Conservation (phyloP, 371 early-diverging fungal genomes). For the Catenaria anguillulae region DNA sequence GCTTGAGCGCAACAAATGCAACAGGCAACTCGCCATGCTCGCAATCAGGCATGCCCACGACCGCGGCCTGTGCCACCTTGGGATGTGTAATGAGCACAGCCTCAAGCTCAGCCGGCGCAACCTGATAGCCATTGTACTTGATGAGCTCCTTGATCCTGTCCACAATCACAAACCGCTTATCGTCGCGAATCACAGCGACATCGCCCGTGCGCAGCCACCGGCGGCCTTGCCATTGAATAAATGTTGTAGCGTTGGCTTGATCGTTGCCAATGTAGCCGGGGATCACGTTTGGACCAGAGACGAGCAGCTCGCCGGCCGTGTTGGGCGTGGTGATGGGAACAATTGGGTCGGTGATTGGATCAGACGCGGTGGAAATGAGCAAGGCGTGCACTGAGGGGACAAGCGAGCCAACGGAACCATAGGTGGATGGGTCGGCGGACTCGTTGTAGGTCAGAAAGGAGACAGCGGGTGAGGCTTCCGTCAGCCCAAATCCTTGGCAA, state of each 20-base stretch:
- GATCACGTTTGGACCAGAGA: slow-evolving; percentile 59
- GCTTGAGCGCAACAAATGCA: slow-evolving; percentile 52
- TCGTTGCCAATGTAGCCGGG: slow-evolving; percentile 36
- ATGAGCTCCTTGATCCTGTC: slow-evolving; percentile 66
- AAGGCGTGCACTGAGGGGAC: no score
- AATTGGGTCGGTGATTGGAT: slow-evolving; percentile 56
- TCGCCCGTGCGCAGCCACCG: slow-evolving; percentile 79
- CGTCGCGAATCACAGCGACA: slow-evolving; percentile 43
- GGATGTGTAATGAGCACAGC: slow-evolving; percentile 52
- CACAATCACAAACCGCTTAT: slow-evolving; percentile 36
- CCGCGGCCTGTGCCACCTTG: slow-evolving; percentile 55
- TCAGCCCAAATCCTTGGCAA: slow-evolving; percentile 40
- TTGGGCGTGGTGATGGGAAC: no score
- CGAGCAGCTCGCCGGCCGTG: slow-evolving; percentile 72
- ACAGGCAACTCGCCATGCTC: slow-evolving; percentile 62
- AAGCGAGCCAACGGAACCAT: slow-evolving; percentile 52
- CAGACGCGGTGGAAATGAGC: slow-evolving; percentile 51
- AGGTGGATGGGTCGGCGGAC: slow-evolving; percentile 7
- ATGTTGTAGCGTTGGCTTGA: slow-evolving; percentile 33
- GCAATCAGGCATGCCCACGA: slow-evolving; percentile 45
- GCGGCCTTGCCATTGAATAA: not conserved
- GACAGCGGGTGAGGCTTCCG: slow-evolving; percentile 46
- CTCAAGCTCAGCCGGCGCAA: slow-evolving; percentile 80
- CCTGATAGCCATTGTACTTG: slow-evolving; percentile 66
- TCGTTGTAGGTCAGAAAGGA: slow-evolving; percentile 13